phyloP scores from a whole-genome alignment of 2,329 filamentous ascomycete species.

The Trichocomaceae sp. region DNA sequence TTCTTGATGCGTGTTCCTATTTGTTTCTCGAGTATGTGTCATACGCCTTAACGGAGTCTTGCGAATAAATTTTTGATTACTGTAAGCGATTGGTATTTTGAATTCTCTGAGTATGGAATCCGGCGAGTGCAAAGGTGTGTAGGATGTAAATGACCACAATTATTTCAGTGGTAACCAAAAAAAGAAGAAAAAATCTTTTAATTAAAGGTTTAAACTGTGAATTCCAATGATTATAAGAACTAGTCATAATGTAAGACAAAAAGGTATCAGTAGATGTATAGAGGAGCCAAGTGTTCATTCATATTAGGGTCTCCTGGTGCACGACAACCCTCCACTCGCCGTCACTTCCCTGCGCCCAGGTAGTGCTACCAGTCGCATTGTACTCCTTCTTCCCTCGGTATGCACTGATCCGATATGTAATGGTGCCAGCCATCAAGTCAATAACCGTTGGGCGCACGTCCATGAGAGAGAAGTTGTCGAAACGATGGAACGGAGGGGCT shows the following conservation, averaged over 20 bases:
- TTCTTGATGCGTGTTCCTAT: background rate
- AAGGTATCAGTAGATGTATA: background rate
- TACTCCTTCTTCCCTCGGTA: constrained; percentile 22
- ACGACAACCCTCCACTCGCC: constrained; percentile 32
- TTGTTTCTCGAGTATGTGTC: background rate
- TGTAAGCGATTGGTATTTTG: background rate
- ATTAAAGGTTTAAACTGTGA: background rate
- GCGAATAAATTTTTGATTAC: too few species aligned
- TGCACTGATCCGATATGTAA: constrained; percentile 30
- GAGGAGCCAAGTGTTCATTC: constrained; percentile 9
- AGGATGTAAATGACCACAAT: background rate
- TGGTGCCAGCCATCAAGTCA: constrained; percentile 30
- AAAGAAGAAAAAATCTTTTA: background rate
- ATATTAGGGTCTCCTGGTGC: constrained; percentile 31
- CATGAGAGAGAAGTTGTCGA: constrained; percentile 27
- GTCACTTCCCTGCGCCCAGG: constrained; percentile 34
- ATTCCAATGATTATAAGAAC: background rate
- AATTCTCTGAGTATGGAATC: too few species aligned
- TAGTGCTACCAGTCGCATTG: constrained; percentile 26
- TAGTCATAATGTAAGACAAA: background rate
- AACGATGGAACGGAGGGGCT: constrained; percentile 30
- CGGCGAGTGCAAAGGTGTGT: background rate
- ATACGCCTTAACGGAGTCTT: background rate
- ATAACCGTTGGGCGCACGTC: constrained; percentile 29
- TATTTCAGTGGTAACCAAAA: background rate